Conservation (phyloP, 2,329 filamentous ascomycete genomes). For the Verticillium zaregamsianum region DNA sequence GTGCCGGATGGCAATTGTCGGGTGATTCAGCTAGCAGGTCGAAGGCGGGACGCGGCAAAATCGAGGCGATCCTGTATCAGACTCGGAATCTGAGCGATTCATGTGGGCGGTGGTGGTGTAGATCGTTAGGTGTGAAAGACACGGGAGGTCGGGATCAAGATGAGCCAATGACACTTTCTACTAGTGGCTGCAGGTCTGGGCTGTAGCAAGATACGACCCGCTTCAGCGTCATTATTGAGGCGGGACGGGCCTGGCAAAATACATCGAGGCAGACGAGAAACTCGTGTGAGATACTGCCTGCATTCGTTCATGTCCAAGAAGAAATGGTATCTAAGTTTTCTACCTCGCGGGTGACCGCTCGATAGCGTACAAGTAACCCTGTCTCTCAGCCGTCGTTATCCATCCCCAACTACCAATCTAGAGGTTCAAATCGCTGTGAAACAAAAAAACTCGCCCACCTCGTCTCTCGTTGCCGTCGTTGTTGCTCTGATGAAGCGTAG, state of each 20-base stretch:
- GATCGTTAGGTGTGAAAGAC: background rate
- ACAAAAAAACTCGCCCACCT: background rate
- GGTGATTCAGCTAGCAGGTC: too few species aligned
- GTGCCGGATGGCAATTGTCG: too few species aligned
- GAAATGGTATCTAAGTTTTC: background rate
- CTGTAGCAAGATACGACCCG: too few species aligned
- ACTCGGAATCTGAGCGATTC: background rate
- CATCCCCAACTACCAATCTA: background rate
- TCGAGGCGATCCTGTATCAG: background rate
- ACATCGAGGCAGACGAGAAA: too few species aligned
- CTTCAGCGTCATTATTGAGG: too few species aligned
- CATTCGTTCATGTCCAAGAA: background rate
- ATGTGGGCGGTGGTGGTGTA: background rate
- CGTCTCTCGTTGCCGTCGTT: background rate
- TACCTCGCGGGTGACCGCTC: background rate
- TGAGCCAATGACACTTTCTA: background rate
- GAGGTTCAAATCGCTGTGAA: background rate
- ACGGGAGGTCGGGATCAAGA: background rate
- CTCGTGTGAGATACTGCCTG: background rate
- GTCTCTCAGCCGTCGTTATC: background rate
- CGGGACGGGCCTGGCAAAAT: too few species aligned
- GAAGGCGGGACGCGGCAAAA: too few species aligned
- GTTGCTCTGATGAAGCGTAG: background rate
- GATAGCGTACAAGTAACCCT: background rate
- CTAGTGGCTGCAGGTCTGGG: background rate